phyloP scores from a whole-genome alignment of 306 rosid genomes.

The Hippophae rhamnoides region DNA sequence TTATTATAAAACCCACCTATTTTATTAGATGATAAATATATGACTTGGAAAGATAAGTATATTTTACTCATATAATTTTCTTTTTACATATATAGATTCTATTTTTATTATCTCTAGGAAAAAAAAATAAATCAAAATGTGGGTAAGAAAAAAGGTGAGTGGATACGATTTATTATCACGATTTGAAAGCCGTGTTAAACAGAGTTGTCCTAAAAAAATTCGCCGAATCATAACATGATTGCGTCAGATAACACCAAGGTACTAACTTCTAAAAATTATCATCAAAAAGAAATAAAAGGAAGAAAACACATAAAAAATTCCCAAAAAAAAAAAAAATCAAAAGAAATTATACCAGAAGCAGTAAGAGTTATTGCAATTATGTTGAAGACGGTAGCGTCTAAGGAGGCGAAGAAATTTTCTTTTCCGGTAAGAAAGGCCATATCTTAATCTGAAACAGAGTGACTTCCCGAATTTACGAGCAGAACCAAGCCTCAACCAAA shows the following conservation, averaged over 20 bases:
- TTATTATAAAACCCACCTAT: no score
- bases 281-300: neutral
- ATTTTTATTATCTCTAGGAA: no score
- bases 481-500: slow-evolving; percentile 37
- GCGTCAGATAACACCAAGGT: slow-evolving; percentile 1
- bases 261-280: neutral
- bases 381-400: slow-evolving; percentile 12
- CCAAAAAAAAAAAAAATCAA: neutral
- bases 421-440: slow-evolving; percentile 43
- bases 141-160: no score
- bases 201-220: no score
- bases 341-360: slow-evolving; percentile 34
- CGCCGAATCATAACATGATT: neutral
- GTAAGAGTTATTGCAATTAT: slow-evolving; percentile 17
- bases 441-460: slow-evolving; percentile 38
- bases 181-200: no score
- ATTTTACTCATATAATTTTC: no score
- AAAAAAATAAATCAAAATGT: no score
- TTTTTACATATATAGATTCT: no score
- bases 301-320: neutral
- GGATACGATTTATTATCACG: no score
- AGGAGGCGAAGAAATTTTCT: slow-evolving; percentile 45
- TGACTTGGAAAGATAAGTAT: no score
- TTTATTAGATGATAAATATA: no score
- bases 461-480: slow-evolving; percentile 27